These are phyloP conservation scores for Urochloa ruziziensis DNA, from an alignment of 176 grass and related monocot genomes.

Conservation along the genomic window DNA sequence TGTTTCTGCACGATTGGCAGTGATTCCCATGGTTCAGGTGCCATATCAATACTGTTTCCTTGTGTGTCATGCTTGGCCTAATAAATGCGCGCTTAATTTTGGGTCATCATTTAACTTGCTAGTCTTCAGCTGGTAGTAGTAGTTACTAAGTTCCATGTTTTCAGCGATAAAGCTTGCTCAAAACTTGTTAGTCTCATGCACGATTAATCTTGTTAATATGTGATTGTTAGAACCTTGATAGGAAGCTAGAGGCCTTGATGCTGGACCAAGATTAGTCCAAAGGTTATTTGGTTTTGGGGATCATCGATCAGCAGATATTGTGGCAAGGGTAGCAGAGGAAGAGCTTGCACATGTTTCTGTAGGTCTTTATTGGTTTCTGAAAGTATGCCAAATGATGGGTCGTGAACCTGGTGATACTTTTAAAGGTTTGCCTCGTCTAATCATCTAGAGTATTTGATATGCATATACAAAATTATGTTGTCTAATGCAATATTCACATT, in stretches of 20 bases:
- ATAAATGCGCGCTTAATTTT: neutral
- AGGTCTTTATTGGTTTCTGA: slow-evolving; percentile 74
- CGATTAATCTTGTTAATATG: slow-evolving; percentile 5
- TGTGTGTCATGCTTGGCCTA: neutral
- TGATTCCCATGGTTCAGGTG: slow-evolving; percentile 92
- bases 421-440: slow-evolving; percentile 46
- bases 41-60: neutral
- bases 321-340: slow-evolving; percentile 73
- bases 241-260: slow-evolving; percentile 97
- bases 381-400: slow-evolving; percentile 73
- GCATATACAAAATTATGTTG: neutral
- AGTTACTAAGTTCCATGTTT: neutral
- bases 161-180: neutral
- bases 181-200: slow-evolving; percentile 13
- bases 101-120: neutral
- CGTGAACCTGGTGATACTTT: slow-evolving; percentile 66
- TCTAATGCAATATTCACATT: slow-evolving; percentile 5
- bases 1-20: slow-evolving; percentile 86
- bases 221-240: slow-evolving; percentile 50
- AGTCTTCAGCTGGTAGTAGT: neutral
- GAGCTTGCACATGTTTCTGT: slow-evolving; percentile 88
- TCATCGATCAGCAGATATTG: slow-evolving; percentile 74
- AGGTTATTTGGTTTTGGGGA: slow-evolving; percentile 77
- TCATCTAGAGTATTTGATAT: neutral
- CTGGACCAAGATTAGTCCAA: slow-evolving; percentile 78